Percentiles rank a stretch among this genome's conserved stretches.
phyloP scores from a whole-genome alignment of 73 alveolate species.

The Paramecium sexaurelia region DNA sequence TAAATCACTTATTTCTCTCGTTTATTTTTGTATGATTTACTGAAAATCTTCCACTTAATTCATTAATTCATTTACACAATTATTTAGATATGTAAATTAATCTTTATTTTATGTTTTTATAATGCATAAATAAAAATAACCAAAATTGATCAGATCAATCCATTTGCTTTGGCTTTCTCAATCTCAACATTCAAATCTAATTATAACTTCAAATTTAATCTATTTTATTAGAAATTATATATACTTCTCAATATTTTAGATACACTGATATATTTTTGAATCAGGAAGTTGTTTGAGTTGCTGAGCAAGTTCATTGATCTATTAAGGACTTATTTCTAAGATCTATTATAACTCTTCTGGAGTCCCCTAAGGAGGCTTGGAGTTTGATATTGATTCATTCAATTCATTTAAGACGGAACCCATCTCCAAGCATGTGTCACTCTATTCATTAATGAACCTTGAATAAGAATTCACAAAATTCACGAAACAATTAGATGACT shows the following conservation, averaged over 20 bases:
- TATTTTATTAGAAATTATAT: background rate
- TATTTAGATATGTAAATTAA: background rate
- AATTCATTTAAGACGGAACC: conserved; percentile 2
- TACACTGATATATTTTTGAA: conserved; percentile 25
- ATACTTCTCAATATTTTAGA: conserved; percentile 48
- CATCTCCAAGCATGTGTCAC: conserved; percentile 28
- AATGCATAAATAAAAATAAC: conserved; percentile 14
- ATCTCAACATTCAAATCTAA: conserved; percentile 9
- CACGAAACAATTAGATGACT: conserved; percentile 29
- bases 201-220: background rate
- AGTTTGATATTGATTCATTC: background rate
- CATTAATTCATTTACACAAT: background rate
- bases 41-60: background rate
- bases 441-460: background rate
- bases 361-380: conserved; percentile 7
- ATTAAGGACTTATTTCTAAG: background rate
- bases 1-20: background rate
- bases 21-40: background rate
- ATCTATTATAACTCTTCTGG: background rate
- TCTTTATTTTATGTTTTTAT: background rate
- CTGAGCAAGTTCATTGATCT: background rate
- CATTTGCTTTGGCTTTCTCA: conserved; percentile 7
- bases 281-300: conserved; percentile 10
- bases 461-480: conserved; percentile 44
- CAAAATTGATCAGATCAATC: conserved; percentile 39